Evolutionary conservation across 2,329 filamentous ascomycete genomes (phyloP).

Genomic region (Malbranchea zuffiana): DNA sequence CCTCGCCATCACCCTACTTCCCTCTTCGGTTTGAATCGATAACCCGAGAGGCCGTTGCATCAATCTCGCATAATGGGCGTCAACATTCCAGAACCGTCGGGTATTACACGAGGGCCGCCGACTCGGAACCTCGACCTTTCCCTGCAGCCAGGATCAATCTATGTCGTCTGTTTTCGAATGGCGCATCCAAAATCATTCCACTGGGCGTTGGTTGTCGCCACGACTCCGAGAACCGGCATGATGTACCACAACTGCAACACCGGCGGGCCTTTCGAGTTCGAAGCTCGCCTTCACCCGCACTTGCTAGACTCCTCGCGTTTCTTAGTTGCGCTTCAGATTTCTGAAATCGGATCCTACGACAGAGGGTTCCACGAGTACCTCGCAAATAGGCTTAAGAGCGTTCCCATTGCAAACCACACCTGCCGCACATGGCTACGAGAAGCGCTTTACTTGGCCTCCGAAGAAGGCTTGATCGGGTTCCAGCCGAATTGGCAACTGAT

Average conservation of each 20-base stretch:
- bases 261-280: slow-evolving; percentile 2
- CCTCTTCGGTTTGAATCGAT: too few species aligned
- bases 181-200: background rate
- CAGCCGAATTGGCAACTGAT: background rate
- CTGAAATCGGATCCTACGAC: slow-evolving; percentile 4
- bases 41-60: too few species aligned
- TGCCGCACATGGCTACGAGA: slow-evolving; percentile 9
- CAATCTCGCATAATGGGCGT: too few species aligned
- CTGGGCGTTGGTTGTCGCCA: slow-evolving; percentile 9
- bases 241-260: slow-evolving; percentile 11
- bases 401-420: slow-evolving; percentile 2
- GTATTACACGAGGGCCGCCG: background rate
- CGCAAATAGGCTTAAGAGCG: background rate
- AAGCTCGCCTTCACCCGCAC: slow-evolving; percentile 1
- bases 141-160: slow-evolving; percentile 5
- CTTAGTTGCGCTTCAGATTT: slow-evolving; percentile 5
- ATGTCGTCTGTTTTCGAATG: slow-evolving; percentile 5
- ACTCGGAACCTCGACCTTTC: slow-evolving; percentile 12
- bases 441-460: slow-evolving; percentile 1
- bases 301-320: slow-evolving; percentile 7
- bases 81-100: slow-evolving; percentile 6
- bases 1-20: too few species aligned
- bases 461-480: slow-evolving; percentile 5
- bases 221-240: slow-evolving; percentile 8
- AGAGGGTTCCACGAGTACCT: slow-evolving; percentile 6